Conservation (phyloP, 2,329 filamentous ascomycete genomes). For the Penicillium aurantiogriseum region DNA sequence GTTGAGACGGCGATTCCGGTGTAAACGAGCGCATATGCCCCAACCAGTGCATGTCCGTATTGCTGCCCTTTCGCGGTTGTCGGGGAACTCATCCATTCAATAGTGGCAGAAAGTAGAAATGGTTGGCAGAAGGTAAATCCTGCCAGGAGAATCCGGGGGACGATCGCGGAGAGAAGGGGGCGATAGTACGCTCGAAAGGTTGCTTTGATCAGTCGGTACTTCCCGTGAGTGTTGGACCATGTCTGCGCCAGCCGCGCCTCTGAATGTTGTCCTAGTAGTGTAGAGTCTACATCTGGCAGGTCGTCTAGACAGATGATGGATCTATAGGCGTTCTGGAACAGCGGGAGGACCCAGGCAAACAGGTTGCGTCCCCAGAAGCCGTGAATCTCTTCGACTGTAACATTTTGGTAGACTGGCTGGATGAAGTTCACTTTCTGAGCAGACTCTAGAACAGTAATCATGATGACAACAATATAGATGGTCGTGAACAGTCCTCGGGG, state of each 20-base stretch:
- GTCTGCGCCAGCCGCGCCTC: neutral
- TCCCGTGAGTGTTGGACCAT: neutral
- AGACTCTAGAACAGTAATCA: neutral
- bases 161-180: conserved; percentile 23
- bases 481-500: neutral
- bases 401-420: conserved; percentile 15
- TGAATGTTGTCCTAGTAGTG: conserved; percentile 3
- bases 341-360: conserved; percentile 51
- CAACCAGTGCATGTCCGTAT: conserved; percentile 32
- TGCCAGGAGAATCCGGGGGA: conserved; percentile 21
- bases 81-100: conserved; percentile 14
- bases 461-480: neutral
- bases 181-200: conserved; percentile 14
- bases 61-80: conserved; percentile 6
- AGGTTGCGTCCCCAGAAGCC: conserved; percentile 46
- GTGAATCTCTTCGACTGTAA: conserved; percentile 45
- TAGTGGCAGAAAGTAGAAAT: neutral
- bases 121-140: conserved; percentile 9
- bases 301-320: conserved; percentile 43
- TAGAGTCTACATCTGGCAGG: conserved; percentile 41
- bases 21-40: conserved; percentile 34
- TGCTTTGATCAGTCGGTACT: conserved; percentile 8
- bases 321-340: conserved; percentile 46
- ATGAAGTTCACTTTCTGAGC: neutral
- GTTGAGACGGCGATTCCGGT: conserved; percentile 27